phyloP scores from a whole-genome alignment of 2,329 filamentous ascomycete genomes.

The Colletotrichum siamense region DNA sequence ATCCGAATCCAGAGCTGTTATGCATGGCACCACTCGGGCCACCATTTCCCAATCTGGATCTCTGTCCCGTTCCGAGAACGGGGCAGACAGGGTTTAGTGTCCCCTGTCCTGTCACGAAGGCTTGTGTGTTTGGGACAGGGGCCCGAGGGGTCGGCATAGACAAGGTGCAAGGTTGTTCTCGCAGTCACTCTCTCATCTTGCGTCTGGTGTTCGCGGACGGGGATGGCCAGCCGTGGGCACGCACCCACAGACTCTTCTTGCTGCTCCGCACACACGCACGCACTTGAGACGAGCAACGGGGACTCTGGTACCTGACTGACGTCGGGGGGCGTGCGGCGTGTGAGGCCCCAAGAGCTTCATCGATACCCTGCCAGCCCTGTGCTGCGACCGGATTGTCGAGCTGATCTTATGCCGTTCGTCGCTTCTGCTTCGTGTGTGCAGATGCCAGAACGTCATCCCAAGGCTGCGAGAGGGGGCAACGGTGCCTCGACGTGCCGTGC shows the following conservation, averaged over 20 bases:
- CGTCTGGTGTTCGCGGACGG: conserved; percentile 34
- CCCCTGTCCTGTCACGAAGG: conserved; percentile 32
- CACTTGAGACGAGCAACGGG: conserved; percentile 50
- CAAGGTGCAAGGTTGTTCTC: conserved; percentile 11
- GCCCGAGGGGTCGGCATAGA: conserved; percentile 8
- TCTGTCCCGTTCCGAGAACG: conserved; percentile 30
- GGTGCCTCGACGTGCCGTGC: conserved; percentile 14
- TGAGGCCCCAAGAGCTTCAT: conserved; percentile 35
- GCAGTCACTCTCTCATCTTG: background rate
- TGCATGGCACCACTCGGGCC: conserved; percentile 23
- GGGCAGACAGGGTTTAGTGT: conserved; percentile 25
- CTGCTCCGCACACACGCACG: conserved; percentile 14
- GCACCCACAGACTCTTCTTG: conserved; percentile 3
- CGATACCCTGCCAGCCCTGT: conserved; percentile 28
- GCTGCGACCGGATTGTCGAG: conserved; percentile 52
- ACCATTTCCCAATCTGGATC: conserved; percentile 32
- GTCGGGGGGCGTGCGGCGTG: conserved; percentile 26
- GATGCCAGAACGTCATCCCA: conserved; percentile 21
- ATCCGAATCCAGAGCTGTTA: conserved; percentile 23
- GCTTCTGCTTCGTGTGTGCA: conserved; percentile 14
- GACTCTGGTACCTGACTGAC: conserved; percentile 32
- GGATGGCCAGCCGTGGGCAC: conserved; percentile 28
- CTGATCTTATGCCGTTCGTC: conserved; percentile 38
- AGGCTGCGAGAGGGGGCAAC: background rate
- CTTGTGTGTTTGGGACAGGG: conserved; percentile 31